phyloP scores from a whole-genome alignment of 2,329 filamentous ascomycete genomes.

The Colletotrichum sp. region DNA sequence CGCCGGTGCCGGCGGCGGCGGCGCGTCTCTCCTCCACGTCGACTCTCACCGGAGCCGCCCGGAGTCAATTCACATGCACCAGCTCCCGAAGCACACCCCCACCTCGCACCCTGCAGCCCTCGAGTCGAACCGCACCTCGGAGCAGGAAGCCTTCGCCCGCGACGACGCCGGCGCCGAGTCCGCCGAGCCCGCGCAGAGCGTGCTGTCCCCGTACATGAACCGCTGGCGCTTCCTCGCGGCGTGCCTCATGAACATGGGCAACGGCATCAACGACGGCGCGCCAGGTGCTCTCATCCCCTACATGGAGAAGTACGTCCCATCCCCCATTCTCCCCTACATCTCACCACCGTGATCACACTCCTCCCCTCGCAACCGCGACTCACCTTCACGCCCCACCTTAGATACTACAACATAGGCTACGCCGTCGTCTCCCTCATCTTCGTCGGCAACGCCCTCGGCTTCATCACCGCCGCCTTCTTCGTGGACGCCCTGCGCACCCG shows the following conservation, averaged over 20 bases:
- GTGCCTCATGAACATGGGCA: constrained; percentile 70
- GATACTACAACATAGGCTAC: constrained; percentile 76
- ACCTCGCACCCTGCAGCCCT: neutral
- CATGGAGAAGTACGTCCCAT: constrained; percentile 63
- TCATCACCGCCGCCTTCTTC: constrained; percentile 74
- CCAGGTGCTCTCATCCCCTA: constrained; percentile 83
- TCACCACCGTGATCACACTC: neutral
- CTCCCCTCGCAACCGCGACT: neutral
- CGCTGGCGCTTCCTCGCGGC: constrained; percentile 69
- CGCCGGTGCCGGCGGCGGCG: neutral
- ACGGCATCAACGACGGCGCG: constrained; percentile 76
- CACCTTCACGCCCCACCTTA: constrained; percentile 25
- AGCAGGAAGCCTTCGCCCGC: neutral
- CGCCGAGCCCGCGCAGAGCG: constrained; percentile 57
- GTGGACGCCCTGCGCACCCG: constrained; percentile 66
- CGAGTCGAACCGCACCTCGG: neutral
- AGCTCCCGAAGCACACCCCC: neutral
- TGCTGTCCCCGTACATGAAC: constrained; percentile 71
- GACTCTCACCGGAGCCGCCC: neutral
- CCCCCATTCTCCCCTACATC: neutral
- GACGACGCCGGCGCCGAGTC: constrained; percentile 30
- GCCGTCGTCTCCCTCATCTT: constrained; percentile 83
- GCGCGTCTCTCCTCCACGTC: neutral
- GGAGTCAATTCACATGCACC: neutral
- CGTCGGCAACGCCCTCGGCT: constrained; percentile 77